Conservation (phyloP, 768 basidiomycete genomes). For the Lentinus brumalis region DNA sequence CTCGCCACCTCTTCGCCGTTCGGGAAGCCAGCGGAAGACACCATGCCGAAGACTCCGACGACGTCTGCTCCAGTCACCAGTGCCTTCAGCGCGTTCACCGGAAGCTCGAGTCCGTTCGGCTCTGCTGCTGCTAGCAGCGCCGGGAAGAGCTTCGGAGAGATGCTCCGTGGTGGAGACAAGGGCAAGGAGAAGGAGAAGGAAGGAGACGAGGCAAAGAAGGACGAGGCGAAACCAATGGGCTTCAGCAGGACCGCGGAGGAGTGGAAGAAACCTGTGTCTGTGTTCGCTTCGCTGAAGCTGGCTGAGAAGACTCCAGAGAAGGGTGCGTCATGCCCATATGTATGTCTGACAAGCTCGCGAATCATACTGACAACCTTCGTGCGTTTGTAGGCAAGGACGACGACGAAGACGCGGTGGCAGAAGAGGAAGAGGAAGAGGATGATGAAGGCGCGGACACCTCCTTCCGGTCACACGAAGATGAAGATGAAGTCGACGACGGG, state of each 20-base stretch:
- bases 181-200: not conserved
- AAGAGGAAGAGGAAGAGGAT: slow-evolving; percentile 13
- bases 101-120: slow-evolving; percentile 41
- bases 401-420: slow-evolving; percentile 8
- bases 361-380: not conserved
- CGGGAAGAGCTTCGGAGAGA: slow-evolving; percentile 59
- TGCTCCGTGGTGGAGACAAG: slow-evolving; percentile 42
- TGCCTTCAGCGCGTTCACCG: slow-evolving; percentile 43
- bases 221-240: slow-evolving; percentile 3
- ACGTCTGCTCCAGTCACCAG: slow-evolving; percentile 31
- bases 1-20: slow-evolving; percentile 25
- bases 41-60: slow-evolving; percentile 23
- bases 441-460: slow-evolving; percentile 9
- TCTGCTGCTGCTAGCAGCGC: slow-evolving; percentile 36
- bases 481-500: slow-evolving; percentile 25
- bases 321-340: not conserved
- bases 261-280: slow-evolving; percentile 24
- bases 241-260: slow-evolving; percentile 12
- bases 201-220: slow-evolving; percentile 19
- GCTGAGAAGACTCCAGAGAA: not conserved
- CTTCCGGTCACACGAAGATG: slow-evolving; percentile 6
- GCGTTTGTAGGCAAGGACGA: slow-evolving; percentile 4
- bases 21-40: slow-evolving; percentile 23
- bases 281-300: slow-evolving; percentile 16
- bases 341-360: not conserved